Evolutionary conservation across 2,329 filamentous ascomycete species (phyloP), one percentile per base, ranked within the genome.

Genomic region (Macrophomina tecta): DNA sequence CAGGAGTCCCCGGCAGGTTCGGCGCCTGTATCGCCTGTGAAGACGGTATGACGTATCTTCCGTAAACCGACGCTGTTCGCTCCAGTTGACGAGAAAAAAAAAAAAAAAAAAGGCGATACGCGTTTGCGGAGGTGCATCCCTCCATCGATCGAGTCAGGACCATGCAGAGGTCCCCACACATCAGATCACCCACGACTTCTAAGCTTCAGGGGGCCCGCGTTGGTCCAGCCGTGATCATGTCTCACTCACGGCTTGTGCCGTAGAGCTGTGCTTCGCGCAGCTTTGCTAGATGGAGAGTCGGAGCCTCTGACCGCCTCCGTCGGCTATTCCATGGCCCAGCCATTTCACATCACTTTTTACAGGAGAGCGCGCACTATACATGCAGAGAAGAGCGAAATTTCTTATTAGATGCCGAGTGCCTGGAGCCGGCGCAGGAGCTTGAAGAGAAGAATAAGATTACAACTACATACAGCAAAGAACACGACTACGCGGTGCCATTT

Each of bases 61-160:
- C 36, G 42, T 9, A 5, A 5, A 14, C 5, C 5, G 42, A n/a
- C 16, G 42, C 16, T 34, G 51, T 16, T 53, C 1, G 23, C 23
- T n/a, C 14, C 1, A 30, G 4, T 30, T 34, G 51, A 53, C 18
- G 3, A 8, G 4, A 8, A 12, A 45, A 18, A 18, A 18, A 18
- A 18, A 18, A 18, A 18, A 18, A 12, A 28, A 3, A 14, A 18
- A 6, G 28, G 56, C 38, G 28, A 14, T 14, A 5, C 18, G 9
- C 8, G 28, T 14, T 11, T 32, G n/a, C 8, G 28, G 16, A 16
- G 11, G n/a, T 45, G 18, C 36, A 6, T 60, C 9, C 14, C 28
- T 34, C 18, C 40, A 32, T 61, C 56, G 56, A 61, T 61, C 56
- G 56, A 61, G 56, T 61, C 56, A 61, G 56, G 40, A 16, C 56